Conservation (phyloP, 768 basidiomycete species). For the Auricularia sp. region DNA sequence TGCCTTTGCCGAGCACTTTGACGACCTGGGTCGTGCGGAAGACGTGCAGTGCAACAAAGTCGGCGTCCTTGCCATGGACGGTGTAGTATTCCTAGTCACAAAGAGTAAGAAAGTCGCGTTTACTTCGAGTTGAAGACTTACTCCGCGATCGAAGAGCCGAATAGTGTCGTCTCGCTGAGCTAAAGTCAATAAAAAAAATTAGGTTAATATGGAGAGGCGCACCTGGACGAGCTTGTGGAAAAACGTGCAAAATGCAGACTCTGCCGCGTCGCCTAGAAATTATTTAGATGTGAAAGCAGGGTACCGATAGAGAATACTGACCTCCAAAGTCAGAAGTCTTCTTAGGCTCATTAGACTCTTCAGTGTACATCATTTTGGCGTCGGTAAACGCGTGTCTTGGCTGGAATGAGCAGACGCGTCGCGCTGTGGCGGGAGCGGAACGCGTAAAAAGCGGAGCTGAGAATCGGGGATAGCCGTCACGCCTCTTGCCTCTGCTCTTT, state of each 20-base stretch:
- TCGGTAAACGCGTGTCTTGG: not conserved
- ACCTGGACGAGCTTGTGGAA: conserved; percentile 27
- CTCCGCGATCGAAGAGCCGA: conserved; percentile 70
- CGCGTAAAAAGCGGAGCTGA: not conserved
- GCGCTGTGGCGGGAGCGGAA: not conserved
- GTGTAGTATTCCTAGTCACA: conserved; percentile 56
- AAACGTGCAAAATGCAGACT: conserved; percentile 12
- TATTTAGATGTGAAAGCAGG: not conserved
- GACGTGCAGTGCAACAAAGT: conserved; percentile 74
- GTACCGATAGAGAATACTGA: not conserved
- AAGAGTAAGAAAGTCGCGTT: not conserved
- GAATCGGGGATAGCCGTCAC: not conserved
- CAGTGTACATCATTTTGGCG: not conserved
- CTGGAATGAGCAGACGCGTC: too few relatives aligned
- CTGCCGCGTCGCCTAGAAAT: not conserved
- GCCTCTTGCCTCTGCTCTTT: not conserved
- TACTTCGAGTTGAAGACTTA: conserved; percentile 12
- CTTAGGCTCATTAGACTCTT: not conserved
- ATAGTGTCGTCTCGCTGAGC: conserved; percentile 49
- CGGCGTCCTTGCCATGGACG: conserved; percentile 81
- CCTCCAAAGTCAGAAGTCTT: not conserved
- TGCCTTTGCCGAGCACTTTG: conserved; percentile 66
- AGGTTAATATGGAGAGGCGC: not conserved
- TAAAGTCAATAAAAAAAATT: too few relatives aligned
- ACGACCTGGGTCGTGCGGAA: conserved; percentile 86